phyloP scores from a whole-genome alignment of 2,329 filamentous ascomycete species.

The Arthrobotrys pseudoclavata region DNA sequence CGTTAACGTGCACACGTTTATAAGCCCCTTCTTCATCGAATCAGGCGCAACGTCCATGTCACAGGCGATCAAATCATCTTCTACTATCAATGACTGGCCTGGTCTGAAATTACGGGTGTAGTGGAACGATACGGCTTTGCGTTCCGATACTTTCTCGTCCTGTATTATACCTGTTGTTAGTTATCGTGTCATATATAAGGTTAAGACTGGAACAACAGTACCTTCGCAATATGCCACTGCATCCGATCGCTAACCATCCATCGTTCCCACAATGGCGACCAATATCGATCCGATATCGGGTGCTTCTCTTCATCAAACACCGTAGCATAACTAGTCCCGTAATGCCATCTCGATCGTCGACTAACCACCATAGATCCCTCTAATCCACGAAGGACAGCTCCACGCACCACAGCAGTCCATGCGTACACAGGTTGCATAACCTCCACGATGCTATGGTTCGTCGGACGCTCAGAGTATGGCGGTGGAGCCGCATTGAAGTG shows the following conservation, averaged over 20 bases:
- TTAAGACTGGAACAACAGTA: slow-evolving; percentile 68
- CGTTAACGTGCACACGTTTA: slow-evolving; percentile 83
- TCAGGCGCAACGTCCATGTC: slow-evolving; percentile 77
- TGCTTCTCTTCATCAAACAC: slow-evolving; percentile 83
- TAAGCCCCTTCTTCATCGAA: slow-evolving; percentile 74
- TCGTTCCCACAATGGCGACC: slow-evolving; percentile 82
- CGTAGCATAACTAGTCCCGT: slow-evolving; percentile 81
- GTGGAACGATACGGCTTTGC: slow-evolving; percentile 82
- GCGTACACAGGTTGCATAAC: slow-evolving; percentile 86
- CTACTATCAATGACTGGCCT: slow-evolving; percentile 80
- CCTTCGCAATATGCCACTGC: slow-evolving; percentile 81
- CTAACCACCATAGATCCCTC: slow-evolving; percentile 84
- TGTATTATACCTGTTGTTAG: slow-evolving; percentile 64
- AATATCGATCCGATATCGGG: slow-evolving; percentile 79
- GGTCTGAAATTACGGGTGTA: slow-evolving; percentile 88
- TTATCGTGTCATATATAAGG: background rate
- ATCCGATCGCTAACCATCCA: slow-evolving; percentile 88
- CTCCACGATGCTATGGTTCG: slow-evolving; percentile 77
- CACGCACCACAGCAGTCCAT: slow-evolving; percentile 84
- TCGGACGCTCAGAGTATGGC: slow-evolving; percentile 77
- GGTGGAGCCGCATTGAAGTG: slow-evolving; percentile 74
- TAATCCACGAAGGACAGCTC: slow-evolving; percentile 79
- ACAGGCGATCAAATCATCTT: slow-evolving; percentile 83
- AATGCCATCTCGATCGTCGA: slow-evolving; percentile 80
- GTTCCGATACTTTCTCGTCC: slow-evolving; percentile 81